Evolutionary conservation across 805 yeast genomes (phyloP), one percentile per base, ranked within the genome.

Genomic region (Huiozyma sinensis): DNA sequence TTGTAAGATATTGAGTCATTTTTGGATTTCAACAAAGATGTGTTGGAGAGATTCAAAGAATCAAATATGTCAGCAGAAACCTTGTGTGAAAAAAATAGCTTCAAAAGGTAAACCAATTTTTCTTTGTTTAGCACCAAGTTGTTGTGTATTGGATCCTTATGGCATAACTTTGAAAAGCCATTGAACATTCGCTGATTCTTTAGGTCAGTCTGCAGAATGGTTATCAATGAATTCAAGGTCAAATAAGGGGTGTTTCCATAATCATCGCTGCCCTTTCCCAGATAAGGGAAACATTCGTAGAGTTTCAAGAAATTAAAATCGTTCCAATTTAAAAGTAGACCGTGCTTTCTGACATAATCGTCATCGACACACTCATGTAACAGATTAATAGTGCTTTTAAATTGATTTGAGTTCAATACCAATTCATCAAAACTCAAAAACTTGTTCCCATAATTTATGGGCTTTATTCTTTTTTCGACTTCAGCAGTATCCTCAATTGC

Each of bases 171-270:
- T 36, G 63, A 53, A 52, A 64, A 63, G 17, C 66, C 64, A 32
- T 58, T 49, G 33, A 50, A 50, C 6, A 68, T 47, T 46, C 62
- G 66, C 42, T 65, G 68, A 46, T 62, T 56, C 31, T 64, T 55
- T 45, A 69, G 54, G 44, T 70, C 74, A 37, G 56, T 64, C 47
- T 68, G 71, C n/a, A 69, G 41, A 36, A 69, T 60, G 0, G 70
- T 61, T 3, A 67, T 61, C n/a, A 69, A 50, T 2, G 71, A 66
- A 47, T 66, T 67, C 33, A 69, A 51, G 37, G 66, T 61, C 31
- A 69, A 47, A 45, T 56, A 60, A 9, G 64, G 47, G 28, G 59
- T 57, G 10, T 7, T 31, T 17, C 24, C 24, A 17, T 17, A 17
- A 9, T 9, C 33, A 28, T 28, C 34, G 11, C 40, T 35, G 9